These are phyloP conservation scores for Irpex sp. DNA, from an alignment of 1,284 basidiomycete species.

Conservation along the genomic window DNA sequence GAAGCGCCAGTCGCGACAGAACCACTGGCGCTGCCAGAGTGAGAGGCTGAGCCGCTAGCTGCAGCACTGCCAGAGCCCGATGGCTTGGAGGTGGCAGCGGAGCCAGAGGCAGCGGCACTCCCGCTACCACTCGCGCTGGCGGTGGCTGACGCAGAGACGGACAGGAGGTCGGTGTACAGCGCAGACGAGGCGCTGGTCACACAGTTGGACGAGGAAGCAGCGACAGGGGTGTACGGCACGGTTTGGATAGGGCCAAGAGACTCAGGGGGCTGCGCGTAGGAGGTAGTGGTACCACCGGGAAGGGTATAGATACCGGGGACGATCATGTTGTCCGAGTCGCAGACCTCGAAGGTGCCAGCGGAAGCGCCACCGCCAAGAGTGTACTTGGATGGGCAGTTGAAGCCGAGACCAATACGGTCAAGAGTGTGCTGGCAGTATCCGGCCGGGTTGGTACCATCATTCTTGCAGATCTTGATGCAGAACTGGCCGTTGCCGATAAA, in stretches of 20 bases:
- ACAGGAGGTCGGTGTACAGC: conserved; percentile 40
- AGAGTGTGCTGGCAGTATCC: conserved; percentile 43
- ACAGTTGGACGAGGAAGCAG: conserved; percentile 66
- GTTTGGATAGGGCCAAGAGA: conserved; percentile 50
- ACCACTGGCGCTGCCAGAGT: conserved; percentile 13
- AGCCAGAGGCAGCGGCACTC: conserved; percentile 14
- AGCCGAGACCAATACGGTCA: conserved; percentile 47
- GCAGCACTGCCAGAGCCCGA: conserved; percentile 8
- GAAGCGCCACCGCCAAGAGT: conserved; percentile 21
- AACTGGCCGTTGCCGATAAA: conserved; percentile 46
- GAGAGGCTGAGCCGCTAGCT: conserved; percentile 19
- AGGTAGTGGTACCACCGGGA: conserved; percentile 37
- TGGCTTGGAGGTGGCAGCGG: conserved; percentile 12
- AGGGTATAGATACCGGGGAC: conserved; percentile 51
- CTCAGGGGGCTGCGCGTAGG: conserved; percentile 61
- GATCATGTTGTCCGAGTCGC: conserved; percentile 60
- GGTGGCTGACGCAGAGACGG: conserved; percentile 29
- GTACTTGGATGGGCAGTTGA: conserved; percentile 41
- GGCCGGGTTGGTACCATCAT: conserved; percentile 33
- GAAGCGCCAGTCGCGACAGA: conserved; percentile 20
- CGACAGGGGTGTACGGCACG: conserved; percentile 57
- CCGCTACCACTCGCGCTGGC: conserved; percentile 19
- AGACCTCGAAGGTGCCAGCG: conserved; percentile 38
- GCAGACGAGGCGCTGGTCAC: conserved; percentile 48
- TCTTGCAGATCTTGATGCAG: conserved; percentile 55